Percentiles rank a stretch among this genome's conserved stretches.
Conservation (phyloP, 768 basidiomycete genomes). For the Coprinellus aureogranulatus region DNA sequence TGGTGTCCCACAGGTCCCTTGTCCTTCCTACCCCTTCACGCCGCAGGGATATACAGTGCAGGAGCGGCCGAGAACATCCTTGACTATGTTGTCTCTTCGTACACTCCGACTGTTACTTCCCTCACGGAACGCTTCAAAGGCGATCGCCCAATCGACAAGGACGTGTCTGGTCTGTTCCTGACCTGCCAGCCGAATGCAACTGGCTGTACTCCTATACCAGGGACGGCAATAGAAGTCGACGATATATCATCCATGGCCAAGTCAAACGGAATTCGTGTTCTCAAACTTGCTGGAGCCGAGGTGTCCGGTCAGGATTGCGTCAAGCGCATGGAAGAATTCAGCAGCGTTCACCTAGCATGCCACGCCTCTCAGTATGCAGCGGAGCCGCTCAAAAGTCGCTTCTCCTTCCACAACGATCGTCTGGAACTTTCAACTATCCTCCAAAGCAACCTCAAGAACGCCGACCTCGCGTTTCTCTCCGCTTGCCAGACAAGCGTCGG, state of each 20-base stretch:
- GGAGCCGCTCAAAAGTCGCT: conserved; percentile 24
- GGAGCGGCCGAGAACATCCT: background rate
- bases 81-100: conserved; percentile 19
- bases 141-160: background rate
- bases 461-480: conserved; percentile 35
- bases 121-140: conserved; percentile 1
- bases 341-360: conserved; percentile 34
- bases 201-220: conserved; percentile 6
- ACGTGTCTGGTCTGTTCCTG: conserved; percentile 2
- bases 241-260: background rate
- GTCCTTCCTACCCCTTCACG: conserved; percentile 30
- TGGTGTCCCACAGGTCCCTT: conserved; percentile 32
- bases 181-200: conserved; percentile 12
- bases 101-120: conserved; percentile 11
- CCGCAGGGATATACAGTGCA: conserved; percentile 25
- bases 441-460: conserved; percentile 3
- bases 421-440: conserved; percentile 14
- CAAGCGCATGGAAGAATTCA: background rate
- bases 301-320: background rate
- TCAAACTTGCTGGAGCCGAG: background rate
- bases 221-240: conserved; percentile 9
- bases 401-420: conserved; percentile 18
- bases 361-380: conserved; percentile 27
- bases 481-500: conserved; percentile 39
- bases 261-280: background rate